phyloP scores from a whole-genome alignment of 768 basidiomycete species.

The Favolaschia claudopus region DNA sequence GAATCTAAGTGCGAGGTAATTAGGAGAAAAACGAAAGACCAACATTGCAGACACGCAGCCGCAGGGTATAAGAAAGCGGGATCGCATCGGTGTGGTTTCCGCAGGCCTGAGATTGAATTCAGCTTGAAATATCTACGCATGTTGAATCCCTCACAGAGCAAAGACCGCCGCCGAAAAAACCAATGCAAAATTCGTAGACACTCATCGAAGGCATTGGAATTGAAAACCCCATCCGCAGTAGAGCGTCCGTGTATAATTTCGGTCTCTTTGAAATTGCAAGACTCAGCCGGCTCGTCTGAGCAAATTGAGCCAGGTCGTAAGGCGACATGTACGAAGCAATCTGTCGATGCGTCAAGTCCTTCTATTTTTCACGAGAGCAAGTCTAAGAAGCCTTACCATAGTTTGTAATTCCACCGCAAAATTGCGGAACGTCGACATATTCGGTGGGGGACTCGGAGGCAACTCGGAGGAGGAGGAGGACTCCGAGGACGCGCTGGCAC shows the following conservation, averaged over 20 bases:
- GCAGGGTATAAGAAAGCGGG: neutral
- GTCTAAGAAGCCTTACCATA: no score
- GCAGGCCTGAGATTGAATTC: neutral
- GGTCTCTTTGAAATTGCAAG: neutral
- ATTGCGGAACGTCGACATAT: no score
- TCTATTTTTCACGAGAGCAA: no score
- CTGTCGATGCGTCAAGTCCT: no score
- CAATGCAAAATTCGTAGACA: neutral
- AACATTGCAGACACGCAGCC: neutral
- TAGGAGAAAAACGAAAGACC: neutral
- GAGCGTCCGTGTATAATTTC: neutral
- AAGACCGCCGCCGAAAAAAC: neutral
- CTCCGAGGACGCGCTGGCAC: no score
- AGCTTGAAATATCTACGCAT: no score
- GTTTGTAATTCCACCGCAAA: no score
- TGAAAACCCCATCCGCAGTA: neutral
- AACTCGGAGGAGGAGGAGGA: no score
- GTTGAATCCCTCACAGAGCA: neutral
- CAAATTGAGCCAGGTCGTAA: neutral
- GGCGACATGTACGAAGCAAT: neutral
- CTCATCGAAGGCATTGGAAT: slow-evolving; percentile 7
- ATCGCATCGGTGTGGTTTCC: neutral
- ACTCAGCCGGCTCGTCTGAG: neutral
- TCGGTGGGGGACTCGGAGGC: no score
- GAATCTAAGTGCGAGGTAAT: neutral